Percentiles rank a stretch among this genome's conserved stretches.
Evolutionary conservation across 208 protist genomes (phyloP).

Genomic region (Willaertia magna): DNA sequence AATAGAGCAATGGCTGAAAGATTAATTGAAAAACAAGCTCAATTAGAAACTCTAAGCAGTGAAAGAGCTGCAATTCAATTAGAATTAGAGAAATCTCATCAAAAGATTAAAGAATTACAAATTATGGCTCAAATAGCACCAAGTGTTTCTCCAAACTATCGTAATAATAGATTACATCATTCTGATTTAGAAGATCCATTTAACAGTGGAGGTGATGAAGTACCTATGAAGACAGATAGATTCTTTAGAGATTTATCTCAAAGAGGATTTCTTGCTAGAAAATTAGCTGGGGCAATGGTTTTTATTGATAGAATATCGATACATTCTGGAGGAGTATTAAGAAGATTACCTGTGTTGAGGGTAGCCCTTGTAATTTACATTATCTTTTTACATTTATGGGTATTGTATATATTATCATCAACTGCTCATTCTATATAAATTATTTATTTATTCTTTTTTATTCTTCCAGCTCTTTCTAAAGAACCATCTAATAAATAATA

Average conservation of each 20-base stretch:
- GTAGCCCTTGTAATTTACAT: not conserved
- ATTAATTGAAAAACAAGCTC: constrained; percentile 7
- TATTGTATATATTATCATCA: not conserved
- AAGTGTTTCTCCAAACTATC: not conserved
- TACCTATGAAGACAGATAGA: not conserved
- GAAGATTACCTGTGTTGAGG: not conserved
- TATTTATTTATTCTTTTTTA: not conserved
- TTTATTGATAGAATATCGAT: not conserved
- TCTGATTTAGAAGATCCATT: not conserved
- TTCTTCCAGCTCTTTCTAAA: not conserved
- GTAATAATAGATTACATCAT: no score
- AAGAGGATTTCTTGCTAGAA: not conserved
- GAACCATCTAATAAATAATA: not conserved
- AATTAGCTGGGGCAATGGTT: not conserved
- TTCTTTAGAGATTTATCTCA: constrained; percentile 4
- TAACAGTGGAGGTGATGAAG: not conserved
- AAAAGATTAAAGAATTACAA: not conserved
- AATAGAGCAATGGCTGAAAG: not conserved
- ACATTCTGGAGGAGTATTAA: not conserved
- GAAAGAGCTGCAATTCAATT: not conserved
- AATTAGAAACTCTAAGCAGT: not conserved
- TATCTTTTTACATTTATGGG: not conserved
- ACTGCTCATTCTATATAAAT: not conserved
- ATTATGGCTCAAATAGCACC: not conserved
- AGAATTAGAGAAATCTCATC: not conserved